Evolutionary conservation across 2,329 filamentous ascomycete genomes (phyloP), one percentile per base, ranked within the genome.

Genomic region (Alternaria novae-zelandiae): DNA sequence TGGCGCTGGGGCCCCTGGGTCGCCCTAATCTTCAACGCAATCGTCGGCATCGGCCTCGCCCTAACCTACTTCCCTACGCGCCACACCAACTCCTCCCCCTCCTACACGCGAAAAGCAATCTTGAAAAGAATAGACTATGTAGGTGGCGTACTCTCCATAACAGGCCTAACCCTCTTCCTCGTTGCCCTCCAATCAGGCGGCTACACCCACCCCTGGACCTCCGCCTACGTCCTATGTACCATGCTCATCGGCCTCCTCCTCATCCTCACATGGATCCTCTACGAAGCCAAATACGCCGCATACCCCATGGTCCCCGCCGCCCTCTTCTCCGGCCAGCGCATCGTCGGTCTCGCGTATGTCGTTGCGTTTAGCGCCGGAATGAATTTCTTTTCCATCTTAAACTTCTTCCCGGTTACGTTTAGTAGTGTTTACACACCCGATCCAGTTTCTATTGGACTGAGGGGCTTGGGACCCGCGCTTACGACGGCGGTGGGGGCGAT

Each of bases 111-210:
- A 3, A 20, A 15, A 32, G 49, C 49, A 3, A 51, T 51, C 15
- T 9, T 51, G 17, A 36, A n/a, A 21, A 17, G 49, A 6, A 51
- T 51, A 12, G 49, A 51, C 49, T 51, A 51, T 5, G 6, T 23
- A 1, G 49, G 49, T 4, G 77, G 72, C 11, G 62, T 75, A 8
- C 47, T 79, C 1, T 78, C 75, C 0, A 75, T 77, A 25, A 74
- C 67, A 2, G 76, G 77, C n/a, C 57, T 79, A 21, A 75, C 74
- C 2, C 64, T 79, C 2, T 78, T 78, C 69, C 76, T 82, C 25
- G 78, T 81, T n/a, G 78, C 78, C 4, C 74, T 82, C 2, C 79
- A 81, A 59, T 71, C 77, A 11, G 80, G 79, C 12, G 80, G 80
- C 26, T 81, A 81, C 63, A 76, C 75, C 9, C 78, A 82, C 46